Evolutionary conservation across 1,284 basidiomycete species (phyloP).

Genomic region (Malassezia yamatoensis): DNA sequence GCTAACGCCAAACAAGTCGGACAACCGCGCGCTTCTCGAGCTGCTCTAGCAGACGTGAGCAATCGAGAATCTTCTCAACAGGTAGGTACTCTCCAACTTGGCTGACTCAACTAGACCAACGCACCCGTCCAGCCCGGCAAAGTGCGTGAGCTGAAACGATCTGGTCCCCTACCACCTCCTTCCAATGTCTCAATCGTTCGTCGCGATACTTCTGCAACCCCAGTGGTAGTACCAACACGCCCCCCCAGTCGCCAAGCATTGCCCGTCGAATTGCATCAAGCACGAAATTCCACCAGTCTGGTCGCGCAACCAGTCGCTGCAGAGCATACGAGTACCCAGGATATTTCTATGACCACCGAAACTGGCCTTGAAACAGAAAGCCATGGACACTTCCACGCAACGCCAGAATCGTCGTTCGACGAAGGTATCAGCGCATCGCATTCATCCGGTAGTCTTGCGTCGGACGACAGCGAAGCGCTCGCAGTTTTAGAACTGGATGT

Average conservation of each 20-base stretch:
- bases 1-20: conserved; percentile 2
- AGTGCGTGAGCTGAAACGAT: not conserved
- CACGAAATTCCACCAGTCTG: no score
- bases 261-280: no score
- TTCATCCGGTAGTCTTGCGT: conserved; percentile 3
- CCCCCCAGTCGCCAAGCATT: no score
- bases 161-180: not conserved
- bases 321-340: not conserved
- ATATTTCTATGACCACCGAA: conserved; percentile 13
- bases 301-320: no score
- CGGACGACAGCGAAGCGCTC: conserved; percentile 13
- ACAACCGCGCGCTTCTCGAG: conserved; percentile 3
- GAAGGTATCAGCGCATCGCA: not conserved
- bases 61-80: conserved; percentile 9
- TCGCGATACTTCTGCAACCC: no score
- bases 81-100: not conserved
- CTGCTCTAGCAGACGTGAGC: conserved; percentile 18
- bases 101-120: not conserved
- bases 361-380: not conserved
- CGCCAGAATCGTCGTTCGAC: not conserved
- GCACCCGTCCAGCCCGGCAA: not conserved
- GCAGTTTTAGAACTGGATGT: conserved; percentile 29
- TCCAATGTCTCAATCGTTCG: no score
- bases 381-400: not conserved
- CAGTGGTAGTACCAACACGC: no score